Evolutionary conservation across 305 asterid genomes (phyloP).

Genomic region (Fraxinus angustifolia): DNA sequence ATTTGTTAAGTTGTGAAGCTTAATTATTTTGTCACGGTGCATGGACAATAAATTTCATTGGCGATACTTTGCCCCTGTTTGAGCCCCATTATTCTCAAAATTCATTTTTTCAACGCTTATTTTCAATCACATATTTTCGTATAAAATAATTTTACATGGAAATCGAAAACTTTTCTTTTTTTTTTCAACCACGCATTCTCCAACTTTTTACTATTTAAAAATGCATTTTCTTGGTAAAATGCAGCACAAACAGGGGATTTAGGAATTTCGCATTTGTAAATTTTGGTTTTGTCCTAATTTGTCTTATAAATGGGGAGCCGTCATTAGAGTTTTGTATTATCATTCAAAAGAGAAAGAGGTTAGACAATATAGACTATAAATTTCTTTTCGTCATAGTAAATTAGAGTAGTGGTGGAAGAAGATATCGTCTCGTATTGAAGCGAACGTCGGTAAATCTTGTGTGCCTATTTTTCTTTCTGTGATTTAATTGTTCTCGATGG

Average conservation of each 20-base stretch:
- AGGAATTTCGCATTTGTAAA: too few relatives aligned
- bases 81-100: too few relatives aligned
- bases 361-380: not conserved
- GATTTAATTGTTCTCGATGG: not conserved
- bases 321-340: not conserved
- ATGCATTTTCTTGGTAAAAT: too few relatives aligned
- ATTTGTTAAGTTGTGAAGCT: not conserved
- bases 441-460: not conserved
- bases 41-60: not conserved
- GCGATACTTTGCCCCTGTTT: too few relatives aligned
- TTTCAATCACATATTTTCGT: too few relatives aligned
- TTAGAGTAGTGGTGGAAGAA: not conserved
- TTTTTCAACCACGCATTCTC: too few relatives aligned
- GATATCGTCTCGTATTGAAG: not conserved
- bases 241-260: too few relatives aligned
- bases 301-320: not conserved
- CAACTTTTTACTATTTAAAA: too few relatives aligned
- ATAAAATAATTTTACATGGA: too few relatives aligned
- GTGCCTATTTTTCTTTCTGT: not conserved
- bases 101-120: too few relatives aligned
- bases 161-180: too few relatives aligned
- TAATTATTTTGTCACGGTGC: not conserved
- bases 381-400: not conserved
- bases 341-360: not conserved
- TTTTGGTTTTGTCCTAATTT: not conserved